A percentile compares a stretch with the other conserved stretches of the same genome.
Evolutionary conservation across 164 flowering plant species (phyloP).

Genomic region (Nymphaea thermarum): DNA sequence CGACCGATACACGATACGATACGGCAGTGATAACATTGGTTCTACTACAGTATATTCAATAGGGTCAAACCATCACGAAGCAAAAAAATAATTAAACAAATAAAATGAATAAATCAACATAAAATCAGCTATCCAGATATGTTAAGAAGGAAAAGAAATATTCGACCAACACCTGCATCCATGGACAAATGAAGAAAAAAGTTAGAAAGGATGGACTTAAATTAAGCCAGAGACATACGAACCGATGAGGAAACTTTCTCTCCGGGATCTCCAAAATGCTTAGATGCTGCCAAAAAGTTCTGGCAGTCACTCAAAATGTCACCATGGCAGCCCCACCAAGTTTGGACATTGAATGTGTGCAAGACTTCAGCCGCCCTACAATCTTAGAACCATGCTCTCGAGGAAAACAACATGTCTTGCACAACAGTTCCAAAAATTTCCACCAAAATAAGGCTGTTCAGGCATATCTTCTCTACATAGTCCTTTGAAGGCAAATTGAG

Average conservation of each 20-base stretch:
- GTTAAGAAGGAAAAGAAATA: too few species aligned
- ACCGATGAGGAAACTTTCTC: conserved; percentile 53
- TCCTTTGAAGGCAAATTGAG: conserved; percentile 88
- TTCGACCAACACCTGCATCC: conserved; percentile 13
- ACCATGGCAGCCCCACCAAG: conserved; percentile 43
- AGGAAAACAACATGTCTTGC: conserved; percentile 52
- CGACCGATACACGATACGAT: too few species aligned
- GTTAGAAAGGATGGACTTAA: conserved; percentile 41
- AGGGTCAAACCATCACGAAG: too few species aligned
- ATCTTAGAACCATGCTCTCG: conserved; percentile 45
- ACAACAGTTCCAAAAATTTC: conserved; percentile 34
- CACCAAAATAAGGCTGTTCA: conserved; percentile 56
- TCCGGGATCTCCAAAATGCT: conserved; percentile 55
- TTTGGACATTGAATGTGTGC: conserved; percentile 62
- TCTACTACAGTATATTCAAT: too few species aligned
- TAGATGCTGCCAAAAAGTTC: conserved; percentile 42
- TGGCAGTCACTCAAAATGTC: conserved; percentile 63
- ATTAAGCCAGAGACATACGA: conserved; percentile 83
- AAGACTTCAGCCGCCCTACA: conserved; percentile 72
- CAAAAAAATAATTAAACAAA: too few species aligned
- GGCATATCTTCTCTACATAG: conserved; percentile 74
- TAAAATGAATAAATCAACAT: too few species aligned
- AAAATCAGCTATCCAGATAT: too few species aligned
- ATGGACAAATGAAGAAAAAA: conserved; percentile 25
- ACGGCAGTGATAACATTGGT: too few species aligned